Evolutionary conservation across 352 stramenopile genomes (phyloP).

Genomic region (Halophytophthora polymorphica): DNA sequence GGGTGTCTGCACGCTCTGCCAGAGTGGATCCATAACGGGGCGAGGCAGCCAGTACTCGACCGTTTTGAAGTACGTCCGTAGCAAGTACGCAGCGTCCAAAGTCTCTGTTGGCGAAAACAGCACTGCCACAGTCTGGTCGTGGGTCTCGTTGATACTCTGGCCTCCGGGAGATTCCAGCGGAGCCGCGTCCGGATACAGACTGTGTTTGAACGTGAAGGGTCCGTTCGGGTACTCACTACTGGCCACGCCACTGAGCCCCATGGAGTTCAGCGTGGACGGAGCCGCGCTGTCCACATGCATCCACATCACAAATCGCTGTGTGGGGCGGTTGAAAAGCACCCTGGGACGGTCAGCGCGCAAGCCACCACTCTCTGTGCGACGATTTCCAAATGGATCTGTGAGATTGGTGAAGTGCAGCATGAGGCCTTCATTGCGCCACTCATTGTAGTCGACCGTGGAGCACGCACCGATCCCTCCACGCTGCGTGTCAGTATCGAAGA

Average conservation of each 20-base stretch:
- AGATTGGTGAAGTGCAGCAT: slow-evolving; percentile 94
- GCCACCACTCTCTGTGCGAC: slow-evolving; percentile 8
- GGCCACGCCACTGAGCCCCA: slow-evolving; percentile 90
- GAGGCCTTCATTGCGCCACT: slow-evolving; percentile 94
- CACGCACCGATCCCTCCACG: slow-evolving; percentile 88
- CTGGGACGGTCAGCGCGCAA: slow-evolving; percentile 88
- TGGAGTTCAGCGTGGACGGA: slow-evolving; percentile 37
- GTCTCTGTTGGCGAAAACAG: slow-evolving; percentile 8
- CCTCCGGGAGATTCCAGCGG: slow-evolving; percentile 67
- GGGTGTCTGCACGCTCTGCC: slow-evolving; percentile 91
- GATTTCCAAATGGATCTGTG: slow-evolving; percentile 80
- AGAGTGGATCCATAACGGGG: slow-evolving; percentile 96
- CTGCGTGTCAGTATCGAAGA: slow-evolving; percentile 32
- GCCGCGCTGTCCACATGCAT: slow-evolving; percentile 90
- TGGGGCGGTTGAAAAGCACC: slow-evolving; percentile 88
- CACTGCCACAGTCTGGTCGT: slow-evolving; percentile 90
- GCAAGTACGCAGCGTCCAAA: slow-evolving; percentile 70
- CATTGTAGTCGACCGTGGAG: slow-evolving; percentile 89
- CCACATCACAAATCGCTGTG: slow-evolving; percentile 95
- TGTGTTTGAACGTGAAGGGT: slow-evolving; percentile 88
- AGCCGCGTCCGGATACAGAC: slow-evolving; percentile 91
- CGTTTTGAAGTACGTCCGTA: slow-evolving; percentile 94
- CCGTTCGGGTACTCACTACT: slow-evolving; percentile 88
- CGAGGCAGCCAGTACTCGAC: slow-evolving; percentile 94
- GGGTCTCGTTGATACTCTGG: slow-evolving; percentile 90